These are phyloP conservation scores for Stevia rebaudiana DNA, from an alignment of 140 eudicot species.

Conservation along the genomic window DNA sequence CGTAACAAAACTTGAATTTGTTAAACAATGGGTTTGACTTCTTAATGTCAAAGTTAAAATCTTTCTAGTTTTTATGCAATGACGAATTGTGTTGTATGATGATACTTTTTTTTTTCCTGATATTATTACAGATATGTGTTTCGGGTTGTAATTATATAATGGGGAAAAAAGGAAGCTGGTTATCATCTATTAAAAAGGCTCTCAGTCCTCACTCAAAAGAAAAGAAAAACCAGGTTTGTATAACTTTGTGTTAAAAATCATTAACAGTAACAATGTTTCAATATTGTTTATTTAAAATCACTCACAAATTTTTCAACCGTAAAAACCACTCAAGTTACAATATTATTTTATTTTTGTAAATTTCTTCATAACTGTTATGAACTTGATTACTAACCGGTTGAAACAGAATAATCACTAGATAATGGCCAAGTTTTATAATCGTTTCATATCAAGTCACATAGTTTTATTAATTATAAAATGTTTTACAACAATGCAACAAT, in stretches of 20 bases:
- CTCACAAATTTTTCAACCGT: neutral
- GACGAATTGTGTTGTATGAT: neutral
- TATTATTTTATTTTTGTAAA: neutral
- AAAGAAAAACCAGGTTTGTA: conserved; percentile 48
- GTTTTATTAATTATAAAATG: neutral
- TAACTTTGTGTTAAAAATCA: neutral
- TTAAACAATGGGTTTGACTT: conserved; percentile 1
- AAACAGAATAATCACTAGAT: neutral
- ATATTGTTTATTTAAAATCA: neutral
- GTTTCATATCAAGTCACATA: neutral
- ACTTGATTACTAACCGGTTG: neutral
- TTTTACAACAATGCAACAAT: too few species aligned
- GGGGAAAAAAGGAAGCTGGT: conserved; percentile 78
- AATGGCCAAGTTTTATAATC: neutral
- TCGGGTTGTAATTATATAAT: conserved; percentile 36
- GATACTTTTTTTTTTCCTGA: neutral
- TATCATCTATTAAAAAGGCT: conserved; percentile 67
- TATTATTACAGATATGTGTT: conserved; percentile 12
- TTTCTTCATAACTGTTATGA: neutral
- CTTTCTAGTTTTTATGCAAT: neutral
- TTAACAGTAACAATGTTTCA: neutral
- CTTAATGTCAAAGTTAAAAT: conserved; percentile 14
- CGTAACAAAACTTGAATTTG: neutral
- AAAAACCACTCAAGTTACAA: neutral
- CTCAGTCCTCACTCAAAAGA: conserved; percentile 59